Evolutionary conservation across 2,329 filamentous ascomycete genomes (phyloP), one percentile per base, ranked within the genome.

Genomic region (Geosmithia putterillii): DNA sequence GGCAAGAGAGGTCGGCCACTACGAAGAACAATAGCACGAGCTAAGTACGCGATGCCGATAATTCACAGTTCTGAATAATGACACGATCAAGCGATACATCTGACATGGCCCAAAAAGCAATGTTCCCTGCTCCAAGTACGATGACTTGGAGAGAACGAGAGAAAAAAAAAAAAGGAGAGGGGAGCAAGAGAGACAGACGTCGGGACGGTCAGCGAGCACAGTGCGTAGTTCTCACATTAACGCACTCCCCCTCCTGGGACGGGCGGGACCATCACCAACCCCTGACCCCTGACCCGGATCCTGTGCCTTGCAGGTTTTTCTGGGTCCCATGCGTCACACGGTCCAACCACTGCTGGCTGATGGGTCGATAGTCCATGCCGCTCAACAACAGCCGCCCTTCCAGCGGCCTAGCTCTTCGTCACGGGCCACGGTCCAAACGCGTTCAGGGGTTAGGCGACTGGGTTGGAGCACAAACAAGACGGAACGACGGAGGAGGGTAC

Each of bases 131-230:
- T n/a, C n/a, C n/a, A n/a, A n/a, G n/a, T n/a, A n/a, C n/a, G n/a
- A 32, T 32, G 28, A 12, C 5, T 7, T 7, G 3, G 57, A 59
- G 70, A 73, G 68, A 61, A 68, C 72, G 63, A 62, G 70, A 73
- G 67, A 70, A 59, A 63, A 70, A 63, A 58, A 66, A 55, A 57
- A 65, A 66, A 60, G 67, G 63, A 61, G 10, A 32, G 28, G 10
- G 10, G 10, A 32, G 10, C 56, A 58, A 64, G 65, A 59, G 51
- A 49, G 50, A 48, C 50, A 49, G 56, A 54, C 51, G 58, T 57
- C 50, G 54, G 54, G 55, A 54, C 54, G 53, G 48, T 46, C 20
- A 20, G 12, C 23, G 17, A 28, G 20, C 28, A 42, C 41, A 42
- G 34, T 42, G 41, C 20, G 41, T 18, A 34, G 17, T 32, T 18